These are phyloP conservation scores for Salix suchowensis DNA, from an alignment of 345 rosid species.

Conservation along the genomic window DNA sequence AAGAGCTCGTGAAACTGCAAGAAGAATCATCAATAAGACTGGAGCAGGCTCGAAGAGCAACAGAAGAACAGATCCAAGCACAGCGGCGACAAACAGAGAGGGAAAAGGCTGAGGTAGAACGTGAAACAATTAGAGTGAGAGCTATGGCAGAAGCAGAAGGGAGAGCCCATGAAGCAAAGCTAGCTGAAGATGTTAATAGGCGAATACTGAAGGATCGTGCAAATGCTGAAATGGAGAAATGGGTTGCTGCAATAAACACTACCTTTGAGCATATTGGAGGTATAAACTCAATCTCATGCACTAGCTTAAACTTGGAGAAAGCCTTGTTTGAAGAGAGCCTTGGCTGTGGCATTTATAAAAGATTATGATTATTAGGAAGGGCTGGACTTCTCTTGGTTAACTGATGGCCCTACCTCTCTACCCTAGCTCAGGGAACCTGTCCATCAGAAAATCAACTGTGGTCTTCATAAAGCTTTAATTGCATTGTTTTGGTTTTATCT, in stretches of 20 bases:
- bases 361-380: neutral
- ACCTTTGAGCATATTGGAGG: slow-evolving; percentile 97
- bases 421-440: neutral
- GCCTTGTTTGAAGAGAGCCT: neutral
- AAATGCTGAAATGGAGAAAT: slow-evolving; percentile 95
- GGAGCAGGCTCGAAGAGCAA: slow-evolving; percentile 88
- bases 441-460: neutral
- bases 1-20: slow-evolving; percentile 89
- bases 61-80: slow-evolving; percentile 95
- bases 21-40: slow-evolving; percentile 85
- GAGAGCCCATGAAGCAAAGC: slow-evolving; percentile 94
- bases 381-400: neutral
- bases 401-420: neutral
- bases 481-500: neutral
- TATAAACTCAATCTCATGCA: slow-evolving; percentile 9
- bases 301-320: neutral
- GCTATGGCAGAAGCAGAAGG: slow-evolving; percentile 99
- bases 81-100: slow-evolving; percentile 86
- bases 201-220: slow-evolving; percentile 88
- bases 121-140: slow-evolving; percentile 87
- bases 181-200: slow-evolving; percentile 90
- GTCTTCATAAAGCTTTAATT: neutral
- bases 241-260: slow-evolving; percentile 93
- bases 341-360: neutral
- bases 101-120: slow-evolving; percentile 97